phyloP scores from a whole-genome alignment of 306 rosid species.

The Prunus armeniaca region DNA sequence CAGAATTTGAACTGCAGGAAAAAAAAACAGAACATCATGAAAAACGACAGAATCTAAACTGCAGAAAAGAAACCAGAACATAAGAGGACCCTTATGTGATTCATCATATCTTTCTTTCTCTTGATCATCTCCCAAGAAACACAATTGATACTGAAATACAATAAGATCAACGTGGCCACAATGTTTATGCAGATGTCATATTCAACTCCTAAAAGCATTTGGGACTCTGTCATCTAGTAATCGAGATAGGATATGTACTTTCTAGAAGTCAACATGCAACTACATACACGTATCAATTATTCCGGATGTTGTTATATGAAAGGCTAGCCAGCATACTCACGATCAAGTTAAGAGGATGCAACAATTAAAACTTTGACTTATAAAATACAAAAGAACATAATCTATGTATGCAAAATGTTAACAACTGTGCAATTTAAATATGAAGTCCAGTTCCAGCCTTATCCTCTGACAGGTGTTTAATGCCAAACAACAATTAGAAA shows the following conservation, averaged over 20 bases:
- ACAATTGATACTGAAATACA: conserved; percentile 16
- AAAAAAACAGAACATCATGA: background rate
- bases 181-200: background rate
- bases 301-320: background rate
- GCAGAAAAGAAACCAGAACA: conserved; percentile 22
- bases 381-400: background rate
- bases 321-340: background rate
- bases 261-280: background rate
- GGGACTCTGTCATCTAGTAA: background rate
- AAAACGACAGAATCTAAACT: conserved; percentile 31
- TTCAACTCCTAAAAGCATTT: background rate
- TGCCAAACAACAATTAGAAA: background rate
- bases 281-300: background rate
- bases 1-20: conserved; percentile 42
- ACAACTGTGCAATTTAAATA: background rate
- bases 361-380: background rate
- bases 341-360: background rate
- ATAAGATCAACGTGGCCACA: background rate
- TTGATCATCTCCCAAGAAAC: conserved; percentile 20
- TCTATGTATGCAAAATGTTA: background rate
- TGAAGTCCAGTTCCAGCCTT: too few species aligned
- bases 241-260: background rate
- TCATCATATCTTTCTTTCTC: background rate
- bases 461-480: background rate
- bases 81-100: background rate